These are phyloP conservation scores for Rhizopogon parksii DNA, from an alignment of 1,284 basidiomycete genomes.

Conservation along the genomic window DNA sequence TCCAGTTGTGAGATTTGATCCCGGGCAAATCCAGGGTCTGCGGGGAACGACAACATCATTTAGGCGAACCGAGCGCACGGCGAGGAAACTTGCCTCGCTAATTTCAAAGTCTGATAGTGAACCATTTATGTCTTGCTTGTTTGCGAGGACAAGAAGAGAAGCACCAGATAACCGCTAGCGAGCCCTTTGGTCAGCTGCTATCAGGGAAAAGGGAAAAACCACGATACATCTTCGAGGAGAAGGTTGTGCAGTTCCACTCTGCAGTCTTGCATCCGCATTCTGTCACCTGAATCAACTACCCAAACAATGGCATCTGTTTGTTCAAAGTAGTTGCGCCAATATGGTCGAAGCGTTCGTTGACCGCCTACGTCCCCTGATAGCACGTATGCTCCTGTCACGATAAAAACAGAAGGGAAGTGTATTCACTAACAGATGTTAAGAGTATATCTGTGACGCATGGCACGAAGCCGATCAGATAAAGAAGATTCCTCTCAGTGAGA, in stretches of 20 bases:
- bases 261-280: constrained; percentile 85
- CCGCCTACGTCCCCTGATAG: constrained; percentile 93
- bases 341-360: constrained; percentile 90
- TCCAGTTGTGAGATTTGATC: constrained; percentile 87
- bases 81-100: constrained; percentile 52
- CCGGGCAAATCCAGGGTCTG: constrained; percentile 71
- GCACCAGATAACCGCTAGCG: constrained; percentile 84
- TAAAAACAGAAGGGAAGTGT: constrained; percentile 12
- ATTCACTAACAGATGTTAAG: constrained; percentile 80
- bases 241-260: constrained; percentile 81
- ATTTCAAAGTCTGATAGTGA: constrained; percentile 83
- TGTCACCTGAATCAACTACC: constrained; percentile 96
- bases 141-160: constrained; percentile 95
- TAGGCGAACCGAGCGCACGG: constrained; percentile 7
- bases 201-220: constrained; percentile 6
- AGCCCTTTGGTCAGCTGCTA: constrained; percentile 13
- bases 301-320: constrained; percentile 97
- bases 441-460: constrained; percentile 60
- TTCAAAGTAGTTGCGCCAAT: constrained; percentile 99
- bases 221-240: constrained; percentile 82
- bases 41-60: constrained; percentile 12
- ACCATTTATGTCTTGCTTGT: constrained; percentile 94
- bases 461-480: constrained; percentile 16
- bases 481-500: constrained; percentile 17
- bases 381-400: constrained; percentile 9